Conservation (phyloP, 1,284 basidiomycete genomes). For the Trichosporon sp. region DNA sequence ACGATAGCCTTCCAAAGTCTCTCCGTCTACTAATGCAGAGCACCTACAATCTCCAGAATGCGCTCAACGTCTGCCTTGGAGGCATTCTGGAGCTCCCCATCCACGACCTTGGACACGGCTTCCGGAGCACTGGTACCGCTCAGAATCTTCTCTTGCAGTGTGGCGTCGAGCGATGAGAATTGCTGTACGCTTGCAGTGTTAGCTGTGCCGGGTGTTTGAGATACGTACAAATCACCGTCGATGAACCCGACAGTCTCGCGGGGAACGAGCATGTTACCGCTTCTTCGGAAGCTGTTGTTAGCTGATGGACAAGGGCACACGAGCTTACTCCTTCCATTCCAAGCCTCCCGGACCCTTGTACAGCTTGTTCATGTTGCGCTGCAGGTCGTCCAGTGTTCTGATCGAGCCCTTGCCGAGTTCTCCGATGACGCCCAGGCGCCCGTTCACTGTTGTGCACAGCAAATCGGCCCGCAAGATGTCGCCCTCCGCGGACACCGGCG, state of each 20-base stretch:
- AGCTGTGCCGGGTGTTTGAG: neutral
- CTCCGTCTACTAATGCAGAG: conserved; percentile 40
- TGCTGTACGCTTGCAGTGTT: conserved; percentile 62
- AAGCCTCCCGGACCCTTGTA: conserved; percentile 65
- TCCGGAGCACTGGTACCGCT: conserved; percentile 45
- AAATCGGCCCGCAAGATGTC: conserved; percentile 61
- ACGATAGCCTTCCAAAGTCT: neutral
- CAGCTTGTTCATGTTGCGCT: conserved; percentile 71
- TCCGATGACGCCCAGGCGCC: conserved; percentile 76
- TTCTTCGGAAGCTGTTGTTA: conserved; percentile 64
- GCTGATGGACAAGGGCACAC: neutral
- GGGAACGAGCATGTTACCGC: conserved; percentile 64
- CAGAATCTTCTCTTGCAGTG: conserved; percentile 38
- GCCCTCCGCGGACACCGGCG: conserved; percentile 39
- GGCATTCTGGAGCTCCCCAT: conserved; percentile 30
- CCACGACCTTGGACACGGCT: conserved; percentile 36
- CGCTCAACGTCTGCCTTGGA: conserved; percentile 43
- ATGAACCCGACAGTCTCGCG: conserved; percentile 69
- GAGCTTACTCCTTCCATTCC: conserved; percentile 67
- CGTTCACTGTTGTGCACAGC: conserved; percentile 76
- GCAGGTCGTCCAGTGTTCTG: conserved; percentile 70
- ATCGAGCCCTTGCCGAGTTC: conserved; percentile 66
- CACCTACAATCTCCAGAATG: conserved; percentile 45
- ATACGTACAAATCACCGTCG: conserved; percentile 75
- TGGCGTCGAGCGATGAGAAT: conserved; percentile 59